Evolutionary conservation across 768 basidiomycete genomes (phyloP).

Genomic region (Leccinum incarnatum): DNA sequence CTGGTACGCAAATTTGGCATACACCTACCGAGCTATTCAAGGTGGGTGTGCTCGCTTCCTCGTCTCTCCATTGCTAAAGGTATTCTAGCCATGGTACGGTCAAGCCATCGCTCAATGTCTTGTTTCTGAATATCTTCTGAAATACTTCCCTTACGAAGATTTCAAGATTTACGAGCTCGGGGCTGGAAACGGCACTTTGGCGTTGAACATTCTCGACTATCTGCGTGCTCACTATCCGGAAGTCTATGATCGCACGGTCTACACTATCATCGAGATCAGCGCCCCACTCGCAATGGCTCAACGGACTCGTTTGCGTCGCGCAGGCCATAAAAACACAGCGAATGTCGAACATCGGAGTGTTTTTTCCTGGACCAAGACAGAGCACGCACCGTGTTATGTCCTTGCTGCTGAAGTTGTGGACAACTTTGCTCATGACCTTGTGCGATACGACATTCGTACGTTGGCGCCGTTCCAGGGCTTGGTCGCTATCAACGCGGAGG

Average conservation of each 20-base stretch:
- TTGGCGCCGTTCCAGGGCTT: constrained; percentile 81
- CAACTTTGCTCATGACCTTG: constrained; percentile 94
- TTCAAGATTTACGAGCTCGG: constrained; percentile 97
- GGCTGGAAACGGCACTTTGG: constrained; percentile 95
- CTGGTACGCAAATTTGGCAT: constrained; percentile 94
- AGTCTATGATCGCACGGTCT: constrained; percentile 89
- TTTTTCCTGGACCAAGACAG: constrained; percentile 77
- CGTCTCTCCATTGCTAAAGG: constrained; percentile 6
- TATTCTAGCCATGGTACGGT: constrained; percentile 85
- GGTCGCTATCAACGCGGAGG: constrained; percentile 72
- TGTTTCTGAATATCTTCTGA: constrained; percentile 87
- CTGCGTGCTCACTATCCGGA: constrained; percentile 78
- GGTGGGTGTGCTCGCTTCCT: constrained; percentile 40
- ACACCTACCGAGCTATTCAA: constrained; percentile 98
- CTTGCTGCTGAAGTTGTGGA: constrained; percentile 97
- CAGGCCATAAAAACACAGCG: constrained; percentile 44
- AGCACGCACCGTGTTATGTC: constrained; percentile 86
- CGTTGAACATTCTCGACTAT: constrained; percentile 82
- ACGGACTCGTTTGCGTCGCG: constrained; percentile 54
- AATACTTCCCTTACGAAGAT: constrained; percentile 95
- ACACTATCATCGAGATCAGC: constrained; percentile 95
- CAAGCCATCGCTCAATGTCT: constrained; percentile 87
- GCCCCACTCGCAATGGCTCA: constrained; percentile 73
- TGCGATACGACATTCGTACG: constrained; percentile 83
- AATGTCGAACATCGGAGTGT: constrained; percentile 73